Conservation (phyloP, 441 rosid species). For the Gossypium davidsonii region DNA sequence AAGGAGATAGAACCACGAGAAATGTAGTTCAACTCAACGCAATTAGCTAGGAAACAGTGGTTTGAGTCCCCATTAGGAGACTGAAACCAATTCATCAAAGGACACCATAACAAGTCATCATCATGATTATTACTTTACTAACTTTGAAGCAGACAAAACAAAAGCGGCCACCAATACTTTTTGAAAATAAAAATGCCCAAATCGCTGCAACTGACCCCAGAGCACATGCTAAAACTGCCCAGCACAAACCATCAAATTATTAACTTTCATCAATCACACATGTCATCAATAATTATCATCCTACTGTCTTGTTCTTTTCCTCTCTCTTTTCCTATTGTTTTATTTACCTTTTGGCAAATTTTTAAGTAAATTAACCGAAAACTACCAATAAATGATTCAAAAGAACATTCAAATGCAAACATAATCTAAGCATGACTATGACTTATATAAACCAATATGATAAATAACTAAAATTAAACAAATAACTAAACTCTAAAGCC, state of each 20-base stretch:
- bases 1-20: neutral
- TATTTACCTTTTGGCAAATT: neutral
- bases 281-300: neutral
- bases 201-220: slow-evolving; percentile 6
- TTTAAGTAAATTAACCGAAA: neutral
- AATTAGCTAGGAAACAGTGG: neutral
- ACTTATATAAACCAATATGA: neutral
- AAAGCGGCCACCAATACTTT: neutral
- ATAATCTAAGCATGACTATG: neutral
- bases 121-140: slow-evolving; percentile 1
- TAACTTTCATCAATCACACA: neutral
- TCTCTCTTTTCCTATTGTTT: neutral
- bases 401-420: neutral
- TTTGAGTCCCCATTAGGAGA: neutral
- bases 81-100: neutral
- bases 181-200: neutral
- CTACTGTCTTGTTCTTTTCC: neutral
- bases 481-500: neutral
- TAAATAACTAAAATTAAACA: neutral
- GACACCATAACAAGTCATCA: slow-evolving; percentile 2
- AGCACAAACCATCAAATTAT: slow-evolving; percentile 3
- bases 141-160: neutral
- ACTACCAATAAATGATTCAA: neutral
- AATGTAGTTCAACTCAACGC: neutral
- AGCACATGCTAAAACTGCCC: slow-evolving; percentile 1